phyloP scores from a whole-genome alignment of 495 filamentous ascomycete species.

The Penicillium samsonianum region DNA sequence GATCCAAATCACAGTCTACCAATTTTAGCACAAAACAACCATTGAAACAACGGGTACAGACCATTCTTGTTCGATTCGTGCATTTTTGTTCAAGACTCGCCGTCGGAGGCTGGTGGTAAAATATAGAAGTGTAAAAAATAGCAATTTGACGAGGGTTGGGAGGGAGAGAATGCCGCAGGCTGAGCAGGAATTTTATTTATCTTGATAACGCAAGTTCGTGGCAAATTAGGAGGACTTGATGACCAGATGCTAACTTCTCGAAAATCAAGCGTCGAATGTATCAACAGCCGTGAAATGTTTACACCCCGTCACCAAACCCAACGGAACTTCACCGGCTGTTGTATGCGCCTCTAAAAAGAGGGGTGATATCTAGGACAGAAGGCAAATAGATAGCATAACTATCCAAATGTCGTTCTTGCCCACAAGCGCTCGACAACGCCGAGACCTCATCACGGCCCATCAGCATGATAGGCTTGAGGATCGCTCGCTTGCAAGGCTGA shows the following conservation, averaged over 20 bases:
- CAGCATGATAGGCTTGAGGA: constrained; percentile 4
- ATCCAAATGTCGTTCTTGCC: neutral
- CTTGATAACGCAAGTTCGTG: neutral
- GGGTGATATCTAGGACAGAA: neutral
- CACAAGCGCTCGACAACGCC: neutral
- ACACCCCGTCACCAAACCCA: neutral
- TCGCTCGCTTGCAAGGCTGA: constrained; percentile 8
- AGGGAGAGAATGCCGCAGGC: neutral
- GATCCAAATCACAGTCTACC: too few relatives aligned
- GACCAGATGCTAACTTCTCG: constrained; percentile 2
- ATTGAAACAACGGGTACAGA: too few relatives aligned
- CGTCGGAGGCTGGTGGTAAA: too few relatives aligned
- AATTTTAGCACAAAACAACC: too few relatives aligned
- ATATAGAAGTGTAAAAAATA: constrained; percentile 1
- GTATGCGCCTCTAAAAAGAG: neutral
- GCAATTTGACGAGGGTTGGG: neutral
- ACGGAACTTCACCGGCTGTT: neutral
- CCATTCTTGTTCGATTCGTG: too few relatives aligned
- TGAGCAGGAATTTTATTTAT: constrained; percentile 1
- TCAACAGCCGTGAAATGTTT: constrained; percentile 7
- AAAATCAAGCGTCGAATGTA: neutral
- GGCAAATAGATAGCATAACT: neutral
- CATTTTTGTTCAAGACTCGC: too few relatives aligned
- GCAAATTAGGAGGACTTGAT: neutral
- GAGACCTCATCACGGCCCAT: constrained; percentile 4